phyloP scores from a whole-genome alignment of 2,329 filamentous ascomycete genomes.

The Colletotrichum sublineola region DNA sequence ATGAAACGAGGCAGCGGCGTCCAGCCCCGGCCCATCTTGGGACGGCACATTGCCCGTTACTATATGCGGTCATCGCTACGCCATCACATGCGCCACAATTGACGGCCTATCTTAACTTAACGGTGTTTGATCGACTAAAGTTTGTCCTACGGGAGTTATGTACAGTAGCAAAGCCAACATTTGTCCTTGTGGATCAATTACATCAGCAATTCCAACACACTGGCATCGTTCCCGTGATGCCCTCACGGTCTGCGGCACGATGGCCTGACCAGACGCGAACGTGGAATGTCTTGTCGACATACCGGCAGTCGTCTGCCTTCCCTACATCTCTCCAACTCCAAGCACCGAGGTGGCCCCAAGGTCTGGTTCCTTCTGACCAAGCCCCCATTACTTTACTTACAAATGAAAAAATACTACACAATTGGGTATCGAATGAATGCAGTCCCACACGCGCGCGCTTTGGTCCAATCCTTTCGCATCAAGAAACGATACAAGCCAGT shows the following conservation, averaged over 20 bases:
- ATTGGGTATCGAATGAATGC: constrained; percentile 39
- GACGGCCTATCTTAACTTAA: not conserved
- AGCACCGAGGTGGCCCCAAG: constrained; percentile 6
- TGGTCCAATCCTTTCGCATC: constrained; percentile 19
- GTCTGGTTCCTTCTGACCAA: not conserved
- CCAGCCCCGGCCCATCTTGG: not conserved
- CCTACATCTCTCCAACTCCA: constrained; percentile 17
- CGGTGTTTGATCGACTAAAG: constrained; percentile 14
- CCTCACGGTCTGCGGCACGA: not conserved
- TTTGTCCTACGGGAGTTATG: constrained; percentile 20
- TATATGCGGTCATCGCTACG: too few species aligned
- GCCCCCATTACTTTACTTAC: not conserved
- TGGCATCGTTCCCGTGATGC: constrained; percentile 21
- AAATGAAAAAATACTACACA: constrained; percentile 38
- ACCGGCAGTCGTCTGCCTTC: constrained; percentile 7
- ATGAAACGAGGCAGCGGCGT: too few species aligned
- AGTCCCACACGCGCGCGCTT: constrained; percentile 28
- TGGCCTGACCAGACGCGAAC: constrained; percentile 7
- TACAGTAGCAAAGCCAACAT: constrained; percentile 7
- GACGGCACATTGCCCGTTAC: not conserved
- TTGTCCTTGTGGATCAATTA: not conserved
- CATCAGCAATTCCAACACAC: constrained; percentile 10
- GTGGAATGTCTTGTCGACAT: constrained; percentile 18
- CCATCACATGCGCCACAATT: not conserved
- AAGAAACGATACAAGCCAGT: constrained; percentile 22